phyloP scores from a whole-genome alignment of 495 filamentous ascomycete genomes.

The Aspergillus sparsus region DNA sequence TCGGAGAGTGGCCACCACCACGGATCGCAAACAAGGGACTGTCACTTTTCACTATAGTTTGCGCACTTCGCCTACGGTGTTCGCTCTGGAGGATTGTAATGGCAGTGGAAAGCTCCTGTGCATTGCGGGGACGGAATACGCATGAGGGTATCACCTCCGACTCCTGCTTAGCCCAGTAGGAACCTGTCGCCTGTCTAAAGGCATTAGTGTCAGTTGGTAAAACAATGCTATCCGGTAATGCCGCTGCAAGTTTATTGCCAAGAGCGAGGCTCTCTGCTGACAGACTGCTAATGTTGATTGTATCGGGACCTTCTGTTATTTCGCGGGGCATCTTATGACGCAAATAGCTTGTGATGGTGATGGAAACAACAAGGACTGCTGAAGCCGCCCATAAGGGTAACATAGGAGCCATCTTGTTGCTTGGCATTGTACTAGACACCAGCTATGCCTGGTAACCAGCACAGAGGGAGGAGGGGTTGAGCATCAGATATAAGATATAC shows the following conservation, averaged over 20 bases:
- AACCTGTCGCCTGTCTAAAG: constrained; percentile 2
- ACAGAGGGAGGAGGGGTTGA: no score
- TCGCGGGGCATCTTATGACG: no score
- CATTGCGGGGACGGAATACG: constrained; percentile 3
- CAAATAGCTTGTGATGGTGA: no score
- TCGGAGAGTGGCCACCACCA: constrained; percentile 6
- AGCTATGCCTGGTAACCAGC: no score
- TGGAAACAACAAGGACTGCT: no score
- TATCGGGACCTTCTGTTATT: no score
- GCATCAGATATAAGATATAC: no score
- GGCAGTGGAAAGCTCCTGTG: background rate
- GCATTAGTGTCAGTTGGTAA: background rate
- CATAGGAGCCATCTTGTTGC: no score
- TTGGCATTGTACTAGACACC: no score
- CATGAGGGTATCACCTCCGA: background rate
- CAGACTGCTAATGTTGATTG: no score
- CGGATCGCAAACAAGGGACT: constrained; percentile 3
- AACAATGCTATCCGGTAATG: constrained; percentile 4
- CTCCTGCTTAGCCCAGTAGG: constrained; percentile 5
- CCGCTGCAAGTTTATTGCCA: constrained; percentile 4
- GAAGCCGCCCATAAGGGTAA: no score
- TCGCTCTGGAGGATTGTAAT: constrained; percentile 4
- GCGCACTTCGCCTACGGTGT: background rate
- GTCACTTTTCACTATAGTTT: background rate
- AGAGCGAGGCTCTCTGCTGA: no score